These are phyloP conservation scores for Pyricularia grisea DNA, from an alignment of 2,329 filamentous ascomycete species.

Conservation along the genomic window DNA sequence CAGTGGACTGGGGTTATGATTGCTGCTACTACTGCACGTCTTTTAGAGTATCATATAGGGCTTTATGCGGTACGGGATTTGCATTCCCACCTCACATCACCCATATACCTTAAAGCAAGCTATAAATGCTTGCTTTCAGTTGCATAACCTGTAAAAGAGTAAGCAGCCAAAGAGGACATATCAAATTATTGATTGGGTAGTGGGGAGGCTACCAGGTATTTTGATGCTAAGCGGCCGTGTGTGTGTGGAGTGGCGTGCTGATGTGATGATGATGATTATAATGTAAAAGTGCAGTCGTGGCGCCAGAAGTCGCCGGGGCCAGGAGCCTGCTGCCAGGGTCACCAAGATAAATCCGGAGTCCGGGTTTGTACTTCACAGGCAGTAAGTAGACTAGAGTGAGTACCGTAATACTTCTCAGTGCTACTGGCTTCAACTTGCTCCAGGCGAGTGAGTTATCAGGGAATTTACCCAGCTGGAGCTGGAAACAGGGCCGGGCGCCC, in stretches of 20 bases:
- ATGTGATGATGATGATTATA: not conserved
- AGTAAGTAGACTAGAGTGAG: no score
- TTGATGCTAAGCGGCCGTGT: not conserved
- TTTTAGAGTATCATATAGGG: not conserved
- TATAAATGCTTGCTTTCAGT: not conserved
- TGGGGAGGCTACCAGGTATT: not conserved
- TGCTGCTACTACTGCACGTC: not conserved
- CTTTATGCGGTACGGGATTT: not conserved
- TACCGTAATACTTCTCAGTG: not conserved
- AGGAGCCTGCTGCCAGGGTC: not conserved
- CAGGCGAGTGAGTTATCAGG: not conserved
- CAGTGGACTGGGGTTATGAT: not conserved
- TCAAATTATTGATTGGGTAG: not conserved
- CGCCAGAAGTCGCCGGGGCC: not conserved
- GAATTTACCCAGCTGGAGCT: not conserved
- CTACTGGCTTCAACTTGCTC: not conserved
- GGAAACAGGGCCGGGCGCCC: not conserved
- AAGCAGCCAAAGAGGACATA: not conserved
- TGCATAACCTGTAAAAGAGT: not conserved
- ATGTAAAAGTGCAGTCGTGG: not conserved
- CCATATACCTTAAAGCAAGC: not conserved
- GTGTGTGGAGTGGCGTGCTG: not conserved
- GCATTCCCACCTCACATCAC: not conserved
- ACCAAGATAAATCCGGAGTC: not conserved
- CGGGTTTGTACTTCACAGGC: not conserved